Percentiles rank a stretch among this genome's conserved stretches.
Conservation (phyloP, 495 filamentous ascomycete genomes). For the Lepidopterella palustris region DNA sequence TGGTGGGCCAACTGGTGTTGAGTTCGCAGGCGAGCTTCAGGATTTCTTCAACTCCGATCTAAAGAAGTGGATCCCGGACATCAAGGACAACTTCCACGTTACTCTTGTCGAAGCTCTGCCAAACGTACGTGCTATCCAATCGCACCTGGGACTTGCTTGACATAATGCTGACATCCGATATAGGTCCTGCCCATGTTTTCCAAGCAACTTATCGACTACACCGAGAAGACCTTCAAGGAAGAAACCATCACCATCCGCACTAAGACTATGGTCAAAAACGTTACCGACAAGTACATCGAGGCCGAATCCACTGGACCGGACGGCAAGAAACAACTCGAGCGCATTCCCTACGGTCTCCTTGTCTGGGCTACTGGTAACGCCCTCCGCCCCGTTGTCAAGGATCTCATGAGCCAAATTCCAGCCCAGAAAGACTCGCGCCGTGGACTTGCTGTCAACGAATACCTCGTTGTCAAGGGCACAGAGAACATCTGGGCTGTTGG, state of each 20-base stretch:
- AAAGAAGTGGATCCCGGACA: conserved; percentile 95
- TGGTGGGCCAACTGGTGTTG: conserved; percentile 94
- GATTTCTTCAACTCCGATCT: conserved; percentile 98
- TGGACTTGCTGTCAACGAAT: conserved; percentile 94
- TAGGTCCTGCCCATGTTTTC: conserved; percentile 91
- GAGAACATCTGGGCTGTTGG: conserved; percentile 91
- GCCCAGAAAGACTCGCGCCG: conserved; percentile 92
- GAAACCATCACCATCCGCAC: conserved; percentile 93
- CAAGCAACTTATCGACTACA: conserved; percentile 98
- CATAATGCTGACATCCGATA: not conserved
- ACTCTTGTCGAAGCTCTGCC: conserved; percentile 98
- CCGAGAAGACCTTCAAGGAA: conserved; percentile 97
- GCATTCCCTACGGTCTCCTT: conserved; percentile 88
- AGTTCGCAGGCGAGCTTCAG: conserved; percentile 95
- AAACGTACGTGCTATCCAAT: conserved; percentile 48
- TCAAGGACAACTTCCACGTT: conserved; percentile 88
- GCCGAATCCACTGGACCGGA: conserved; percentile 81
- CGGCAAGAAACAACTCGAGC: conserved; percentile 71
- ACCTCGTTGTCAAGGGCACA: conserved; percentile 93
- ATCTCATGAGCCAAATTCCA: conserved; percentile 86
- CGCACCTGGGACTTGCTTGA: conserved; percentile 3
- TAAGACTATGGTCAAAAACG: conserved; percentile 98
- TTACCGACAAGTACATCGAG: conserved; percentile 91
- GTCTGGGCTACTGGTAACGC: conserved; percentile 99
- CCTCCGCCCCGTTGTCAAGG: conserved; percentile 76